Evolutionary conservation across 768 basidiomycete species (phyloP).

Genomic region (Leccinum subtestaceum): DNA sequence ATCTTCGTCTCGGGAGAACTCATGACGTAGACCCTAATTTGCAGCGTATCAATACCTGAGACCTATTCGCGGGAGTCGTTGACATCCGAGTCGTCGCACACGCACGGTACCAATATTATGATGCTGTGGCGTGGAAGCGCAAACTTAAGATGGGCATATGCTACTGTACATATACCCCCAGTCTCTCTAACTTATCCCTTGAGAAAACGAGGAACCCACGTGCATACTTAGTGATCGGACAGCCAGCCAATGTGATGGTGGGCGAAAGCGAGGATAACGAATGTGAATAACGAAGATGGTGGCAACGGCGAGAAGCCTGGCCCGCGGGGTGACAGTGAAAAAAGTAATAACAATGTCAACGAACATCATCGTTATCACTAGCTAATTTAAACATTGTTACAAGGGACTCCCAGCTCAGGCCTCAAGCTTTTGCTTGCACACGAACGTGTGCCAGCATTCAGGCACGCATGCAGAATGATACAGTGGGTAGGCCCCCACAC

Average conservation of each 20-base stretch:
- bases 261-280: neutral
- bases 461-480: too few relatives aligned
- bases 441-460: too few relatives aligned
- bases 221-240: neutral
- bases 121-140: neutral
- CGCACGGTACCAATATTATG: neutral
- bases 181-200: neutral
- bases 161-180: neutral
- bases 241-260: neutral
- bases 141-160: neutral
- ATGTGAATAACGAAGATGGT: neutral
- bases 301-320: neutral
- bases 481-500: too few relatives aligned
- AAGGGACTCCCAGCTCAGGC: too few relatives aligned
- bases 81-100: neutral
- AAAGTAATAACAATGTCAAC: neutral
- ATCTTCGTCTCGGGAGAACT: neutral
- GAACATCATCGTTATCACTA: too few relatives aligned
- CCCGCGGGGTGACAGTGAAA: neutral
- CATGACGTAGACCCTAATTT: neutral
- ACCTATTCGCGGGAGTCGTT: neutral
- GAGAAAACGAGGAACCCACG: neutral
- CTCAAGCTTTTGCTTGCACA: too few relatives aligned
- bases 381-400: too few relatives aligned
- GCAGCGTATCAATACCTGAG: neutral